Evolutionary conservation across 2,329 filamentous ascomycete species (phyloP).

Genomic region (Colletotrichum siamense): DNA sequence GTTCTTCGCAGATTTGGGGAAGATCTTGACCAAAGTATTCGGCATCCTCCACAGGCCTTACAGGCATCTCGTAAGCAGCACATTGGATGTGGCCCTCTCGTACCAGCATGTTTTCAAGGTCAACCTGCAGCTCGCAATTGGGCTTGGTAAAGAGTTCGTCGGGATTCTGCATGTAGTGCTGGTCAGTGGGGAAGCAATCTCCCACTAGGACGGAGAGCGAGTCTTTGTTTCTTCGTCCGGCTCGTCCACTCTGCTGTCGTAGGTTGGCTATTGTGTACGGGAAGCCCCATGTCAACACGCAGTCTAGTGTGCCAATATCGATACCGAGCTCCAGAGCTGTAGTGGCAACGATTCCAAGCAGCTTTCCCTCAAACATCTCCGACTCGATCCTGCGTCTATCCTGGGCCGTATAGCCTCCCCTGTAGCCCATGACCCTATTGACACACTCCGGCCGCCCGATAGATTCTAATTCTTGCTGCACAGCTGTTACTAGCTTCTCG

Average conservation of each 20-base stretch:
- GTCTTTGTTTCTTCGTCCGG: conserved; percentile 90
- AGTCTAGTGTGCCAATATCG: conserved; percentile 93
- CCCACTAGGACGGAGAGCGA: conserved; percentile 90
- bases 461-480: conserved; percentile 77
- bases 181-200: conserved; percentile 88
- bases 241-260: conserved; percentile 91
- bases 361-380: conserved; percentile 96
- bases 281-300: conserved; percentile 92
- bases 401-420: conserved; percentile 92
- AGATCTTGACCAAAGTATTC: conserved; percentile 82
- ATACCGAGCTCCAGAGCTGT: conserved; percentile 93
- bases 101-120: conserved; percentile 89
- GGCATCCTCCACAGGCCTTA: conserved; percentile 76
- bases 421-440: conserved; percentile 89
- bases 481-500: conserved; percentile 80
- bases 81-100: conserved; percentile 95
- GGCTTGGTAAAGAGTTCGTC: conserved; percentile 92
- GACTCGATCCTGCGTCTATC: conserved; percentile 87
- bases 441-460: conserved; percentile 78
- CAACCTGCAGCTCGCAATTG: conserved; percentile 87
- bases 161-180: conserved; percentile 97
- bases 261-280: conserved; percentile 95
- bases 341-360: conserved; percentile 92
- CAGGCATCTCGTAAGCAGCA: conserved; percentile 93
- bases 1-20: conserved; percentile 71